Conservation (phyloP, 2,329 filamentous ascomycete species). For the Pyricularia sp. region DNA sequence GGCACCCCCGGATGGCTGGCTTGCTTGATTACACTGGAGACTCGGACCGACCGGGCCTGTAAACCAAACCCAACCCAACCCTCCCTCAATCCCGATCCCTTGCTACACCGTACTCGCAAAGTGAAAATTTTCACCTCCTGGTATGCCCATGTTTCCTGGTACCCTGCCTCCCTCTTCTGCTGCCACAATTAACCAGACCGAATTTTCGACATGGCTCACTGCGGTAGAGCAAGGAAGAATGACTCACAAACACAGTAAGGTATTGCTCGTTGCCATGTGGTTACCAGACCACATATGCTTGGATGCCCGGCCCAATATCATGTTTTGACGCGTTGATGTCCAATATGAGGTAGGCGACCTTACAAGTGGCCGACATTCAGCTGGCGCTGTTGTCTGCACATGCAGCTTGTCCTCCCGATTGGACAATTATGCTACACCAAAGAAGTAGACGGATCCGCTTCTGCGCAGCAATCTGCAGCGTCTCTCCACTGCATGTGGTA, state of each 20-base stretch:
- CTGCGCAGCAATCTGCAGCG: not conserved
- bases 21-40: not conserved
- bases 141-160: not conserved
- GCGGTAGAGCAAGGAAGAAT: not conserved
- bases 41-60: not conserved
- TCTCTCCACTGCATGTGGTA: not conserved
- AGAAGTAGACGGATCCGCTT: not conserved
- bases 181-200: not conserved
- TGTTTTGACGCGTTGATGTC: slow-evolving; percentile 5
- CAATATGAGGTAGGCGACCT: not conserved
- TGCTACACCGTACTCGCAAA: not conserved
- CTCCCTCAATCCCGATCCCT: not conserved
- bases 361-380: not conserved
- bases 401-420: not conserved
- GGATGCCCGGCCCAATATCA: not conserved
- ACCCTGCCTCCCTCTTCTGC: not conserved
- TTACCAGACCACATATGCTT: not conserved
- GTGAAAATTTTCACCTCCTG: not conserved
- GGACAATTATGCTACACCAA: not conserved
- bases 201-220: not conserved
- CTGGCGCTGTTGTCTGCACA: not conserved
- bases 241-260: not conserved
- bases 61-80: not conserved
- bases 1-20: not conserved
- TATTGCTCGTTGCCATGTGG: not conserved